Evolutionary conservation across 495 filamentous ascomycete species (phyloP), one percentile per base, ranked within the genome.

Genomic region (Bryoglossum gracile): DNA sequence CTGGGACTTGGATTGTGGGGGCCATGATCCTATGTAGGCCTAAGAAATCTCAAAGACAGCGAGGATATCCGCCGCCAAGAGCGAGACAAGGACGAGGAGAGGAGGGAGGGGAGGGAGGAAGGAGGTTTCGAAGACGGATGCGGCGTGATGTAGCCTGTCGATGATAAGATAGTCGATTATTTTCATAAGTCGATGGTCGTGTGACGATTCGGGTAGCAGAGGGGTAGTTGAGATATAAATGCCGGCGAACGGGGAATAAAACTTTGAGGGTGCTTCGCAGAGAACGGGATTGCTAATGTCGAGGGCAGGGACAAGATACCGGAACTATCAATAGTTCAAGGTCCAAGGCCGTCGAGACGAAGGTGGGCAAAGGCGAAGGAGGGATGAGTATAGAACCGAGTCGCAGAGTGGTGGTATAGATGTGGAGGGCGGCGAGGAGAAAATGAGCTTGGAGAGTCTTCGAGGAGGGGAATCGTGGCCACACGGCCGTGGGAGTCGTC

Each of bases 1-100:
- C 32, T 39, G 34, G 46, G 25, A 55, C 33, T 23, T 44, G 40
- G 40, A 50, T 55, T 24, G 14, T 46, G 24, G 52, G 46, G 23
- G 40, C 46, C 40, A 55, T 55, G n/a, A 4, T 35, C 33, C 2
- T 3, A 3, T 35, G 17, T 35, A 35, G 33, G 17, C 11, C 33
- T n/a, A 35, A 35, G 33, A 35, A 35, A 16, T 4, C 3, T 13
- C 18, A 35, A 35, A n/a, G 18, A n/a, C 5, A 13, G 33, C 10
- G 33, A 35, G 3, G 11, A 35, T 6, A 35, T 8, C 11, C 33
- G 33, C 5, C 4, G 4, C 18, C 3, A 2, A 35, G 33, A 35
- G 33, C 33, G 33, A 35, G 33, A 13, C n/a, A n/a, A n/a, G n/a
- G n/a, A n/a, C n/a, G n/a, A n/a, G n/a, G n/a, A n/a, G n/a, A n/a